Percentiles rank a stretch among this genome's conserved stretches.
Evolutionary conservation across 1,139 yeast species (phyloP).

Genomic region (Blastobotrys petasosporus): DNA sequence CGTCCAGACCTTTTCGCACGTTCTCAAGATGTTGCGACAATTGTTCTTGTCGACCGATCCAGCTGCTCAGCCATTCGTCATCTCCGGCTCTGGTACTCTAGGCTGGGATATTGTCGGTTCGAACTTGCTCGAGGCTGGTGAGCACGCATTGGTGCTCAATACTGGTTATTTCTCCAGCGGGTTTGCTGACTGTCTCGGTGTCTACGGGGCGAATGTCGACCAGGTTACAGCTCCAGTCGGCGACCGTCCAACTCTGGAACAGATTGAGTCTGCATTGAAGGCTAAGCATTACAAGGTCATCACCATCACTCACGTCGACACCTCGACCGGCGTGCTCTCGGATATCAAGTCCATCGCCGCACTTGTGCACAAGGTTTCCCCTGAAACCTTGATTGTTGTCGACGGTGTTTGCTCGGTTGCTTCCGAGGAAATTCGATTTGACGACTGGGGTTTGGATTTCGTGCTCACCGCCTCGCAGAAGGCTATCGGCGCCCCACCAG

Average conservation of each 20-base stretch:
- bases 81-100: constrained; percentile 88
- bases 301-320: constrained; percentile 92
- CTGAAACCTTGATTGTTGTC: constrained; percentile 75
- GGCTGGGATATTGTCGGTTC: constrained; percentile 93
- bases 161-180: constrained; percentile 93
- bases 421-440: constrained; percentile 79
- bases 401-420: constrained; percentile 96
- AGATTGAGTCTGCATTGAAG: constrained; percentile 52
- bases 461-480: constrained; percentile 91
- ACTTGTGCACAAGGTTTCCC: constrained; percentile 58
- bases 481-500: constrained; percentile 94
- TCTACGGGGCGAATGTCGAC: constrained; percentile 70
- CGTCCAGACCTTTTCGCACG: constrained; percentile 63
- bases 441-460: constrained; percentile 84
- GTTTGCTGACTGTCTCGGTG: constrained; percentile 70
- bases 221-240: constrained; percentile 61
- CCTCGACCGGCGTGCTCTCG: constrained; percentile 85
- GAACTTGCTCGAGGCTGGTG: constrained; percentile 56
- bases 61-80: constrained; percentile 66
- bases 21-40: constrained; percentile 60
- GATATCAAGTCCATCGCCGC: constrained; percentile 61
- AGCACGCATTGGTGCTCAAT: constrained; percentile 70
- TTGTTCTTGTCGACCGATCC: constrained; percentile 66
- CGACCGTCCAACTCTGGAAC: constrained; percentile 54
- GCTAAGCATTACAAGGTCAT: constrained; percentile 55